Base-by-base conservation (phyloP, 306 rosid species). In the Cicer cuneatum region DNA sequence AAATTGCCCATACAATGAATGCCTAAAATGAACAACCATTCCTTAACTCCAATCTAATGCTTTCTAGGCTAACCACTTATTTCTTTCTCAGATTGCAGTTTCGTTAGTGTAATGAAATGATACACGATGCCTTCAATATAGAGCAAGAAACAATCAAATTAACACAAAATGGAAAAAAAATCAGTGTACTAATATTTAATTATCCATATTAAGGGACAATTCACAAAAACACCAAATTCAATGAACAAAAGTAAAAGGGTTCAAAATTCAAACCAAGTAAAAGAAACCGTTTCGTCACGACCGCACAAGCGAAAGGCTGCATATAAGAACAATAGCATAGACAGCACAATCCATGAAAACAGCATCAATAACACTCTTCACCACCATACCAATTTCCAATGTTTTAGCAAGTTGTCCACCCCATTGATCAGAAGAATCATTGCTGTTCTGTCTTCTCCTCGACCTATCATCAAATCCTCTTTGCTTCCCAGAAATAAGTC, bases 331-430 rank as follows among this genome's bases (percentile, higher is more conserved):
- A 6, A 87, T 46, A 16, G 93, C 86, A 82, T 87, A 93, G 11
- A 89, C 82, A 72, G 91, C 86, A 76, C 83, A 88, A 80, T 87
- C 96, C 81, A 89, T 91, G 83, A 91, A 85, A 45, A 91, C 40
- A 10, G 98, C 92, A 85, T 89, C 88, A 74, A 83, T 56, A 52
- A 78, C 85, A 62, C 74, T 91, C 78, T 69, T 76, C 65, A 82
- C 15, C 84, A 88, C 66, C 66, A 87, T 11, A 2, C 86, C 89
- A 16, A 76, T 40, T 76, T 87, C 93, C 73, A 89, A 68, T 64
- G 74, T 61, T 52, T 37, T 82, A 2, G 90, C 87, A 48, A 89
- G 80, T n/a, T 75, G 86, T 2, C 60, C 56, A 14, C 71, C 70
- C 85, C 78, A 89, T 12, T 57, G 63, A 3, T 66, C 82, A 12